phyloP scores from a whole-genome alignment of 805 yeast species.

The Metschnikowia lachancei region DNA sequence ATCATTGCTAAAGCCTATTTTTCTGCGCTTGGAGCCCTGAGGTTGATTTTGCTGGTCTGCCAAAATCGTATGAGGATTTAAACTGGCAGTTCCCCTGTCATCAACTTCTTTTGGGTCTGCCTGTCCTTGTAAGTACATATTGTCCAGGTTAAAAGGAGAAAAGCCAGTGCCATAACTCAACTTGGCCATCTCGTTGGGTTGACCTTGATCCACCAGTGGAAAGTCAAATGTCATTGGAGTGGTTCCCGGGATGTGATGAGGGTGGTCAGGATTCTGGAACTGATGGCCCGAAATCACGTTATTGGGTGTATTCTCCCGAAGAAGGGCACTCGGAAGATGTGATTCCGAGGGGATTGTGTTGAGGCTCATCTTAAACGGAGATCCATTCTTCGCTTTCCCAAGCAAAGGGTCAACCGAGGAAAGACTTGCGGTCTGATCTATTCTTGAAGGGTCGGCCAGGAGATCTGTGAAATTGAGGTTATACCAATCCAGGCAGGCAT shows the following conservation, averaged over 20 bases:
- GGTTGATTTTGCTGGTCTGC: neutral
- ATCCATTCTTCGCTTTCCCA: neutral
- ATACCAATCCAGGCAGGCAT: constrained; percentile 30
- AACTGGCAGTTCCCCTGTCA: neutral
- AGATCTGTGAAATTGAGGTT: constrained; percentile 11
- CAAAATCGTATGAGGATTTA: neutral
- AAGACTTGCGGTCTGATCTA: neutral
- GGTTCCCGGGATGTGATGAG: constrained; percentile 41
- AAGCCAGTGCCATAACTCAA: constrained; percentile 13
- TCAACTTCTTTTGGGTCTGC: neutral
- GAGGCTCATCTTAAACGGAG: constrained; percentile 14
- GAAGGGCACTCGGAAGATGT: constrained; percentile 8
- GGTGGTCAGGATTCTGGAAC: constrained; percentile 37
- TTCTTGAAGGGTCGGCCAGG: neutral
- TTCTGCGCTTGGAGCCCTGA: constrained; percentile 9
- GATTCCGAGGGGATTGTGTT: constrained; percentile 19
- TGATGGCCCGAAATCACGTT: constrained; percentile 24
- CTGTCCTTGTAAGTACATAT: constrained; percentile 7
- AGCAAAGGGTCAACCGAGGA: neutral
- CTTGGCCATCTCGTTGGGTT: constrained; percentile 4
- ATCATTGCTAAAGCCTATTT: constrained; percentile 17
- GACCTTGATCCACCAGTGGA: constrained; percentile 18
- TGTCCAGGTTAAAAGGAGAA: constrained; percentile 13
- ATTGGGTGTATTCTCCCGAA: constrained; percentile 20
- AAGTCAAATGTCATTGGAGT: constrained; percentile 36